A percentile compares a stretch with the other conserved stretches of the same genome.
phyloP scores from a whole-genome alignment of 106 monocot species.

The Hemerocallis citrina region DNA sequence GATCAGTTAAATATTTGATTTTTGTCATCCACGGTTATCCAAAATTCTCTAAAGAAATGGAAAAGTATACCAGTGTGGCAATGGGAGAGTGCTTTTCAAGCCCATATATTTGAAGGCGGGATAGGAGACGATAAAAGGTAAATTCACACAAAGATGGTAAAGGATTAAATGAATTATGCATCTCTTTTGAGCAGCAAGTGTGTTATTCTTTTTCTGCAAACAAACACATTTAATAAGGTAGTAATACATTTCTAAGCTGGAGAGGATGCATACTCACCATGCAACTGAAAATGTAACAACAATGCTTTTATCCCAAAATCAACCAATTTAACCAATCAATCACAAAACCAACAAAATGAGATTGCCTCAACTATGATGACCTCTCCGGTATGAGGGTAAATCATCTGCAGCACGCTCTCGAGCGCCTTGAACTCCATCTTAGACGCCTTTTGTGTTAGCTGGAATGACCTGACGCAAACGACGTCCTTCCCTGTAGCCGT shows the following conservation, averaged over 20 bases:
- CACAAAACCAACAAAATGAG: no score
- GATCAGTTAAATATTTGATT: background rate
- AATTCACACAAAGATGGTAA: constrained; percentile 79
- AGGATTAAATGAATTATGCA: constrained; percentile 61
- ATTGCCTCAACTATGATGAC: no score
- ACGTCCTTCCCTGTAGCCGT: no score
- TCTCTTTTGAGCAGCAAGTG: constrained; percentile 48
- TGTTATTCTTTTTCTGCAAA: constrained; percentile 75
- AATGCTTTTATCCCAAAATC: no score
- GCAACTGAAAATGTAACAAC: no score
- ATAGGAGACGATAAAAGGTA: constrained; percentile 85
- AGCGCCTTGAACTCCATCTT: no score
- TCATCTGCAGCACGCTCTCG: no score
- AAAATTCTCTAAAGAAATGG: background rate
- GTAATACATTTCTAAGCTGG: background rate
- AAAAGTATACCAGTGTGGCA: constrained; percentile 72
- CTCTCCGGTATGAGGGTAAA: no score
- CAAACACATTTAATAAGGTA: background rate
- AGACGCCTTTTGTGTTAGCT: no score
- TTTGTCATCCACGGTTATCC: background rate
- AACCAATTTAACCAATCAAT: no score
- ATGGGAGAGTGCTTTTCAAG: constrained; percentile 60
- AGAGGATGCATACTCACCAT: no score
- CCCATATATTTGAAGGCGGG: constrained; percentile 89
- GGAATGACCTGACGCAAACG: no score